Base-by-base conservation (phyloP, 805 yeast species). In the Phaffomyces antillensis region DNA sequence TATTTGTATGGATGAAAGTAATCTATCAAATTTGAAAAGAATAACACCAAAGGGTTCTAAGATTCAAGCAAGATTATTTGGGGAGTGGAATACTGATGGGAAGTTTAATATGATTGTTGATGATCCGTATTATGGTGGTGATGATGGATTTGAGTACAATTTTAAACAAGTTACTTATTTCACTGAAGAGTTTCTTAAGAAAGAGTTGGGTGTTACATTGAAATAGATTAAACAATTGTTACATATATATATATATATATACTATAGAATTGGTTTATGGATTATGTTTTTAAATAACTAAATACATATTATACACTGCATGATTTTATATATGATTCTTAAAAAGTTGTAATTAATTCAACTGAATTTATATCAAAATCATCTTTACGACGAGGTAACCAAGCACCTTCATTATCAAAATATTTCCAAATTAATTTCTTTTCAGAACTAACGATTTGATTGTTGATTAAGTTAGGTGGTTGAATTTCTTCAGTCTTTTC, bases 41-140 rank as follows among this genome's bases (percentile, higher is more conserved):
- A 65, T 76, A 60, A 66, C 71, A 46, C 90, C 93, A 1, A 62
- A 70, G 52, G 43, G 43, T 10, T 62, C 74, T 23, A 72, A 63
- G 37, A 75, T 81, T 0, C 61, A 64, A 38, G 74, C 88, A 8
- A 68, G 65, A 42, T 59, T 88, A 45, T 90, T 90, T 68, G 97
- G 97, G 0, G 78, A 83, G n/a, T 90, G 88, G 82, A 72, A 77
- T 46, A 75, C 77, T 1, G 78, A 77, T 54, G 50, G 63, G 1
- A 62, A 66, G 36, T 76, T 73, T 48, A 70, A 69, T 17, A 70
- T 63, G 32, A 77, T 86, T 31, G 90, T 90, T 7, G 86, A 79
- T 44, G 98, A 90, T 62, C 98, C 98, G 1, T 90, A 91, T 62
- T 91, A 90, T 58, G 97, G 97, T 6, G 96, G 95, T 0, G 67